Evolutionary conservation across 345 rosid genomes (phyloP), one percentile per base, ranked within the genome.

Genomic region (Euphorbia lathyris): DNA sequence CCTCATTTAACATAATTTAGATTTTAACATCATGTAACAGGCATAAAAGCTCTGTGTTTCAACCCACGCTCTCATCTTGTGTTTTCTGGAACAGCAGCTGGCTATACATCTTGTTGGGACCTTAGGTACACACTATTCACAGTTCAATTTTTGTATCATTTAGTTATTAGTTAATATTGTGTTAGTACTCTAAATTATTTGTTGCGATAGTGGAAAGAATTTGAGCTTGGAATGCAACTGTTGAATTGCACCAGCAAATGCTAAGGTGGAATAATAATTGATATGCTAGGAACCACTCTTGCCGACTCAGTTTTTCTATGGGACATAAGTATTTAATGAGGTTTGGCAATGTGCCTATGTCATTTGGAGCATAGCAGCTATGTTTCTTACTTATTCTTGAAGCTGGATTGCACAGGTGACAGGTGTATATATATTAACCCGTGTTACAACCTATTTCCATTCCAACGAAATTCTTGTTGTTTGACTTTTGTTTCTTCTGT

Each of bases 91-190:
- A 87, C 89, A 68, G 78, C 91, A 34, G 80, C 83, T 30, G 98
- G 98, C 77, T 84, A 78, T 72, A 70, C 86, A 32, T 84, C 86
- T 65, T 88, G 97, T 77, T 94, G 92, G 92, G 98, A 94, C 77
- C 83, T 90, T 47, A 88, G 98, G 98, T 91, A 85, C 73, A 73
- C 56, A 58, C 27, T 23, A 34, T 34, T 47, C 56, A 17, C 29
- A 14, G 12, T 17, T 48, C 59, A 59, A 19, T 64, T 38, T 59
- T 58, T 2, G 8, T 42, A 11, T 23, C n/a, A 40, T 9, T 22
- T 42, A 40, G 51, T 27, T 16, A 8, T 23, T 2, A 36, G n/a
- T 9, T 1, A 34, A 36, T 63, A 4, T 42, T 25, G 4, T 12
- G 48, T 13, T 42, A 19, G 19, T 38, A 45, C 52, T 1, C 22